Conservation (phyloP, 108 stramenopile species). For the Cyclotella kingstonii region DNA sequence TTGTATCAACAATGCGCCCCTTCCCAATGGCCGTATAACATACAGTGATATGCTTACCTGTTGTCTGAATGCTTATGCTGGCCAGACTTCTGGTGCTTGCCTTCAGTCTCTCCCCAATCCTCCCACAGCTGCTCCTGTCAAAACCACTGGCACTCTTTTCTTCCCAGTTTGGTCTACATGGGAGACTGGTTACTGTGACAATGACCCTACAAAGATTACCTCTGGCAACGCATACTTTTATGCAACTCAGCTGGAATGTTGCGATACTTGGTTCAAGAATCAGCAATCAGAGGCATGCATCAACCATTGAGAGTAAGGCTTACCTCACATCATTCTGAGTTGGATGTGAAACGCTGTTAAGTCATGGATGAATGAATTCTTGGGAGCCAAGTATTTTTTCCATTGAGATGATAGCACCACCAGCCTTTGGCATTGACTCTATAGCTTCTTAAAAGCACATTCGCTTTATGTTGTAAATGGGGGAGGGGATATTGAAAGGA, state of each 20-base stretch:
- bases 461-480: too few species aligned
- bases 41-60: conserved; percentile 5
- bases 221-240: neutral
- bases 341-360: too few species aligned
- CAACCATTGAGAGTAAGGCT: too few species aligned
- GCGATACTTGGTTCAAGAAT: conserved; percentile 2
- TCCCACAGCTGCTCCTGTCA: conserved; percentile 9
- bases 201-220: conserved; percentile 1
- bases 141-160: neutral
- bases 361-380: too few species aligned
- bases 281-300: neutral
- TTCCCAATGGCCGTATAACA: conserved; percentile 2
- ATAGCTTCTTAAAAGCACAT: too few species aligned
- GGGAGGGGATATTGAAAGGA: too few species aligned
- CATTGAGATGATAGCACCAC: too few species aligned
- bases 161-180: conserved; percentile 2
- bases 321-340: too few species aligned
- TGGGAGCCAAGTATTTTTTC: too few species aligned
- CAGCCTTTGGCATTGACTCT: too few species aligned
- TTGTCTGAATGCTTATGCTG: conserved; percentile 16
- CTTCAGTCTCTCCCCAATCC: neutral
- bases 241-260: neutral
- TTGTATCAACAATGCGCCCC: conserved; percentile 11
- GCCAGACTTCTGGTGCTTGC: conserved; percentile 9
- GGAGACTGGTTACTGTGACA: conserved; percentile 3